These are phyloP conservation scores for Coemansia sp. DNA, from an alignment of 192 early-diverging fungal genomes.

Conservation along the genomic window DNA sequence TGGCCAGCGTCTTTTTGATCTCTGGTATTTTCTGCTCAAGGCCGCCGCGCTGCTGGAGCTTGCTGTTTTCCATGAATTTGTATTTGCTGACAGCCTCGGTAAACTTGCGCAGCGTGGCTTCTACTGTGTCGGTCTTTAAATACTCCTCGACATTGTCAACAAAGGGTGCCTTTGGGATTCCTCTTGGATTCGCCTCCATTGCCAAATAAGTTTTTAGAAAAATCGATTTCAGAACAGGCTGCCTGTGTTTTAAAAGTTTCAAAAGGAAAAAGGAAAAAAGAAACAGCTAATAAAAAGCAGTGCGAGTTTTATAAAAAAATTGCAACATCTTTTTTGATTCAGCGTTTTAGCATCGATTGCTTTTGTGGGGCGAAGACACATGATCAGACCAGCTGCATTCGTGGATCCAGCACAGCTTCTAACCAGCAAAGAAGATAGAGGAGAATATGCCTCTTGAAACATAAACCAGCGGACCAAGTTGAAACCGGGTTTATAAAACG, in stretches of 20 bases:
- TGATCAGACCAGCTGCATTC: conserved; percentile 3
- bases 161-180: conserved; percentile 95
- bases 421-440: neutral
- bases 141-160: conserved; percentile 92
- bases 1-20: conserved; percentile 89
- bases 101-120: conserved; percentile 88
- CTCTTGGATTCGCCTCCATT: conserved; percentile 83
- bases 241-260: too few relatives aligned
- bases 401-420: neutral
- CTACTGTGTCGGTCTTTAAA: conserved; percentile 71
- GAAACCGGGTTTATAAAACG: too few relatives aligned
- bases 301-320: neutral
- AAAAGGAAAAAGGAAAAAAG: neutral
- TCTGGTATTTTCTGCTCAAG: conserved; percentile 95
- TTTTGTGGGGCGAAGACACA: conserved; percentile 19
- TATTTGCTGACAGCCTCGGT: conserved; percentile 95
- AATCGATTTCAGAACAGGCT: neutral
- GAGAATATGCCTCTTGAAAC: too few relatives aligned
- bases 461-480: too few relatives aligned
- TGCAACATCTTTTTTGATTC: neutral
- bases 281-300: neutral
- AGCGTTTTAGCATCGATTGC: neutral
- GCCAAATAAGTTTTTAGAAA: neutral
- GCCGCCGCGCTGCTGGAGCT: conserved; percentile 77
- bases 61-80: conserved; percentile 95